Conservation (phyloP, 306 rosid species). For the Carpinus viminea region DNA sequence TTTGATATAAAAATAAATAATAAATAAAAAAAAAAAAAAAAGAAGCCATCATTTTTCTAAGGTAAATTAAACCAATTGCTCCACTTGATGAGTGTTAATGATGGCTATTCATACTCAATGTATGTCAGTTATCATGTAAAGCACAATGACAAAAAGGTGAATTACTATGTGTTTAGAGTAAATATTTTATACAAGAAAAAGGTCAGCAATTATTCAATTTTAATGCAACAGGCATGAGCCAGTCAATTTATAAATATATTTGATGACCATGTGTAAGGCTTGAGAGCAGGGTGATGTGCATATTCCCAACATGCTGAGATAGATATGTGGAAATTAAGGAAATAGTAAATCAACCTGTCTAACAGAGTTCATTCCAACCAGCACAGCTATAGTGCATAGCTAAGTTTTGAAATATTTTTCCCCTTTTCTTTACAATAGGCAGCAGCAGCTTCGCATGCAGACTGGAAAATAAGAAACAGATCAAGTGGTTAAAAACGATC, state of each 20-base stretch:
- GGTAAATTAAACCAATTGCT: slow-evolving; percentile 6
- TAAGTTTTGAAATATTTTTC: slow-evolving; percentile 77
- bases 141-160: not conserved
- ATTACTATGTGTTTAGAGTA: not conserved
- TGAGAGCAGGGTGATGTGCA: slow-evolving; percentile 21
- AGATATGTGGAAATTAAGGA: slow-evolving; percentile 14
- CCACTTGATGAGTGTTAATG: slow-evolving; percentile 7
- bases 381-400: slow-evolving; percentile 94
- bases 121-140: not conserved
- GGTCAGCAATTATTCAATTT: not conserved
- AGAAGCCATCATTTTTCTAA: no score
- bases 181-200: slow-evolving; percentile 19
- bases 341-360: slow-evolving; percentile 59
- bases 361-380: slow-evolving; percentile 86
- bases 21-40: no score
- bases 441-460: slow-evolving; percentile 83
- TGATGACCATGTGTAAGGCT: slow-evolving; percentile 3
- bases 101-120: not conserved
- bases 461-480: slow-evolving; percentile 41
- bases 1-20: no score
- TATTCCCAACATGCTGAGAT: slow-evolving; percentile 17
- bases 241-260: slow-evolving; percentile 12
- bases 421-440: slow-evolving; percentile 68
- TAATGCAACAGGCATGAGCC: slow-evolving; percentile 3
- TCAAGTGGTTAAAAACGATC: slow-evolving; percentile 21